A percentile compares a stretch with the other conserved stretches of the same genome.
Evolutionary conservation across 2,329 filamentous ascomycete genomes (phyloP).

Genomic region (Fonsecaea pugnacius): DNA sequence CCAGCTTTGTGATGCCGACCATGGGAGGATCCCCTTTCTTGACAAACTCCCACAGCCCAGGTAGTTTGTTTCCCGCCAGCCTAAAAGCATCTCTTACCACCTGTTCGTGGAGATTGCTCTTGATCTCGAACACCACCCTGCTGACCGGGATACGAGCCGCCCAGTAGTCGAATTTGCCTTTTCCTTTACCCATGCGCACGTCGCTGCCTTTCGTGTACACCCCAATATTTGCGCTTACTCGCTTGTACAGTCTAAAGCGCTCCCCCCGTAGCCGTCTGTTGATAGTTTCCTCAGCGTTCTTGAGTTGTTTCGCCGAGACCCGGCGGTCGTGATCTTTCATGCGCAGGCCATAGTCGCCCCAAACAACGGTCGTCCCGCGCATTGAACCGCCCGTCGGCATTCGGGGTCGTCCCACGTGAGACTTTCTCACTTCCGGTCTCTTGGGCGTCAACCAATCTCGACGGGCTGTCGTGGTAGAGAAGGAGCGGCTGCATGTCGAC

Average conservation of each 20-base stretch:
- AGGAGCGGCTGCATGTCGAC: constrained; percentile 56
- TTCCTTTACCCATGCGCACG: constrained; percentile 98
- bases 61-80: constrained; percentile 91
- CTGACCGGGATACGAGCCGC: constrained; percentile 86
- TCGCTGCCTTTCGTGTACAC: constrained; percentile 97
- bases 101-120: constrained; percentile 91
- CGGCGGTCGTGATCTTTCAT: constrained; percentile 93
- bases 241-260: constrained; percentile 89
- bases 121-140: constrained; percentile 89
- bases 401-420: constrained; percentile 81
- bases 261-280: constrained; percentile 84
- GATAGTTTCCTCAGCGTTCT: constrained; percentile 92
- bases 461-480: constrained; percentile 69
- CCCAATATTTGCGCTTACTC: constrained; percentile 88
- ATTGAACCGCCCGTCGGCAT: constrained; percentile 88
- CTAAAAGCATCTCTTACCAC: constrained; percentile 91
- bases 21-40: constrained; percentile 87
- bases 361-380: constrained; percentile 92
- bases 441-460: constrained; percentile 82
- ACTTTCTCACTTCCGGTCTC: constrained; percentile 80
- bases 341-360: constrained; percentile 93
- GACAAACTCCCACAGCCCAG: constrained; percentile 85
- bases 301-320: constrained; percentile 82
- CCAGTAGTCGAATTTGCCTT: constrained; percentile 97
- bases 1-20: constrained; percentile 89